Base-by-base conservation (phyloP, 2,329 filamentous ascomycete species). In the Fusarium chlamydosporum region DNA sequence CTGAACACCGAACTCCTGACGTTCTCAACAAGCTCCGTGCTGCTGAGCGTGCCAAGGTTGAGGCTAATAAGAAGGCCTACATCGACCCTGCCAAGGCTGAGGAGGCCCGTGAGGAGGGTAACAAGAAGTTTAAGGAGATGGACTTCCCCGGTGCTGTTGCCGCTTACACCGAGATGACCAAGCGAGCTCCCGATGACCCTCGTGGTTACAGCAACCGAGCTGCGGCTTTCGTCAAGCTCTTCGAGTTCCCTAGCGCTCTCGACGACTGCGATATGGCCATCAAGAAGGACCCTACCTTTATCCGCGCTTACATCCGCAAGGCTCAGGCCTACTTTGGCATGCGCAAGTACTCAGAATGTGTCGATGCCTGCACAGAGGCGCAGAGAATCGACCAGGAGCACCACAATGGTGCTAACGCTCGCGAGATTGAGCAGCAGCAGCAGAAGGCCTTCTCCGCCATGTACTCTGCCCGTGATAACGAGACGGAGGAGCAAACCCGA, bases 121-220 rank as follows among this genome's bases (percentile, higher is more conserved):
- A 97, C 82, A 89, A 92, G 80, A 97, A 96, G 82, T 99, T 99
- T 88, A 98, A 98, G 86, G 93, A 94, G 75, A 91, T 88, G 33
- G 94, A 99, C 81, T 98, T 94, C 92, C 95, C 96, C 12, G 96
- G 88, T 54, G 96, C 96, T 11, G 94, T 99, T 29, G 94, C 93
- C 43, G 93, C 95, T 1, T 99, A 99, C 84, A 89, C 86, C 2
- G 96, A 99, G 84, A 97, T 98, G 94, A 92, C 92, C 81, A 97
- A 97, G 87, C 94, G 96, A 61, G 91, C 93, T 1, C 96, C 96
- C 7, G 87, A 96, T 1, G 96, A 99, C 77, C 91, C 96, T 40
- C 91, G 96, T 73, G 95, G 96, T 42, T 99, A 96, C 86, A 96
- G 92, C 79, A 99, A 99, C 87, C 94, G 96, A 73, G 96, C 96